Percentiles rank a stretch among this genome's conserved stretches.
Evolutionary conservation across 1,284 basidiomycete species (phyloP).

Genomic region (Cystobasidium pallidum): DNA sequence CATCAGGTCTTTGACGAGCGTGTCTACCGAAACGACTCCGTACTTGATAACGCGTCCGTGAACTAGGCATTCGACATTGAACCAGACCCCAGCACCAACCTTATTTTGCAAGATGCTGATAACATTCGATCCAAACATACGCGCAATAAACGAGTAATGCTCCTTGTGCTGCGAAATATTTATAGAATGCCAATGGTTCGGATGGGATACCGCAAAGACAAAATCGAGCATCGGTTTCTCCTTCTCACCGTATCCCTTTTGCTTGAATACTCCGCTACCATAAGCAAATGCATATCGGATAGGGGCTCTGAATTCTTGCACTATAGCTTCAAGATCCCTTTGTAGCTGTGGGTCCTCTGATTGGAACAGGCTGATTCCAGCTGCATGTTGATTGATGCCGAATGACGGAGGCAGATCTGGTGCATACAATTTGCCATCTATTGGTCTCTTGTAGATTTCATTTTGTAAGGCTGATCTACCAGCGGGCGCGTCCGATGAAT

Average conservation of each 20-base stretch:
- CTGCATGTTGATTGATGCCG: constrained; percentile 74
- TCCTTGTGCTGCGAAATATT: constrained; percentile 86
- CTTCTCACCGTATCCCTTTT: constrained; percentile 67
- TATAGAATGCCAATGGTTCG: constrained; percentile 89
- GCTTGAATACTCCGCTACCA: constrained; percentile 89
- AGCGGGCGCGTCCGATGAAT: background rate
- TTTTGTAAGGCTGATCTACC: background rate
- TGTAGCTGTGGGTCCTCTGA: constrained; percentile 71
- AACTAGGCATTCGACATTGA: constrained; percentile 84
- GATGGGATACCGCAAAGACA: constrained; percentile 88
- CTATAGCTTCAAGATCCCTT: constrained; percentile 73
- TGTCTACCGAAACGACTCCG: constrained; percentile 90
- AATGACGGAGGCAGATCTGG: constrained; percentile 68
- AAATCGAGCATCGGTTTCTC: constrained; percentile 85
- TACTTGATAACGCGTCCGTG: constrained; percentile 92
- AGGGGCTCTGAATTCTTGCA: constrained; percentile 76
- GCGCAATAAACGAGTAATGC: constrained; percentile 85
- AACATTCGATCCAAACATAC: constrained; percentile 76
- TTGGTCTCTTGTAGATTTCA: background rate
- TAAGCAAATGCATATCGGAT: constrained; percentile 92
- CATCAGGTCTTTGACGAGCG: constrained; percentile 82
- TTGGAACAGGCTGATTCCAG: constrained; percentile 57
- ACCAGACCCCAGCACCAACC: constrained; percentile 88
- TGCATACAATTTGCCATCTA: constrained; percentile 23
- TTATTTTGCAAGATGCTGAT: constrained; percentile 73